Conservation (phyloP, 345 rosid genomes). For the Conringia planisiliqua region DNA sequence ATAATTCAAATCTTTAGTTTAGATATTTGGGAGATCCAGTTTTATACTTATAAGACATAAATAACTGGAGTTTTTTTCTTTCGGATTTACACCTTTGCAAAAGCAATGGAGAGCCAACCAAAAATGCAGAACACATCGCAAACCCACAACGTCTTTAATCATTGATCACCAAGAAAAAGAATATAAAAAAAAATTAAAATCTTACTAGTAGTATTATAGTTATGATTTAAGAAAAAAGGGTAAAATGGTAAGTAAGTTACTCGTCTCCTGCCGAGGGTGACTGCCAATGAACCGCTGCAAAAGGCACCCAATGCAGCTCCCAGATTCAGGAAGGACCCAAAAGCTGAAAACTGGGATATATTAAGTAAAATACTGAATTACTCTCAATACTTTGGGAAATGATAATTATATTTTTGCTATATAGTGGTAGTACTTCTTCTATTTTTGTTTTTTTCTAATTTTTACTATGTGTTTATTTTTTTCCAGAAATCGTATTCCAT, state of each 20-base stretch:
- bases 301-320: slow-evolving; percentile 39
- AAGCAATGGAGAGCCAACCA: slow-evolving; percentile 44
- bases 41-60: not conserved
- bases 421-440: too few species aligned
- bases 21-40: not conserved
- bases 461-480: too few species aligned
- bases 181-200: not conserved
- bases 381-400: not conserved
- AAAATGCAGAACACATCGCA: slow-evolving; percentile 31
- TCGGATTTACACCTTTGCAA: slow-evolving; percentile 33
- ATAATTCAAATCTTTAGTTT: not conserved
- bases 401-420: not conserved
- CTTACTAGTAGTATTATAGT: not conserved
- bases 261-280: slow-evolving; percentile 29
- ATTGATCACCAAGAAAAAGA: not conserved
- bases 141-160: slow-evolving; percentile 38
- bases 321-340: slow-evolving; percentile 28
- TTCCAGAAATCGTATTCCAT: too few species aligned
- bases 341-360: slow-evolving; percentile 23
- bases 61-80: not conserved
- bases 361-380: not conserved
- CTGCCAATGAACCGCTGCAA: slow-evolving; percentile 30
- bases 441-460: too few species aligned
- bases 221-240: too few species aligned
- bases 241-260: slow-evolving; percentile 15